Evolutionary conservation across 2,329 filamentous ascomycete species (phyloP).

Genomic region (Penicillium sp.): DNA sequence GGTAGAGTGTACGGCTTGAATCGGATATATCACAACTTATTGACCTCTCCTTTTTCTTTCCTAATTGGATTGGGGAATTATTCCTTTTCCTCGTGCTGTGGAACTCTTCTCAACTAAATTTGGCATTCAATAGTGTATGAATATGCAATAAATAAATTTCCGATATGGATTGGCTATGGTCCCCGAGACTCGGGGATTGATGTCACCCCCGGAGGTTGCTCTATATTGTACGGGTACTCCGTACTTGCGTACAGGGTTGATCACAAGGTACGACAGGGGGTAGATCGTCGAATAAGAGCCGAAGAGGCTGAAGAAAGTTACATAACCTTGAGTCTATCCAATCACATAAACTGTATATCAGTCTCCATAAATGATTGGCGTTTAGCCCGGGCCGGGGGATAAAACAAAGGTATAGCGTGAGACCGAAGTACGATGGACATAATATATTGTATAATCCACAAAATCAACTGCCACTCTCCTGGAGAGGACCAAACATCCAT

Average conservation of each 20-base stretch:
- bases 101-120: neutral
- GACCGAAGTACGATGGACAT: neutral
- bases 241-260: neutral
- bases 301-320: slow-evolving; percentile 7
- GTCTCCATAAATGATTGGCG: neutral
- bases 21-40: slow-evolving; percentile 25
- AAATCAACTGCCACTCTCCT: slow-evolving; percentile 9
- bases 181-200: slow-evolving; percentile 3
- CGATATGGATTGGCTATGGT: slow-evolving; percentile 1
- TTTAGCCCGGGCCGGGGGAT: neutral
- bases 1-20: slow-evolving; percentile 15
- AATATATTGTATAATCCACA: no score
- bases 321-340: neutral
- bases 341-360: neutral
- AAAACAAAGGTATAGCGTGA: neutral
- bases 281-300: neutral
- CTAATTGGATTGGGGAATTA: neutral
- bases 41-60: neutral
- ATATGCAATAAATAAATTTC: slow-evolving; percentile 1
- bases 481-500: neutral
- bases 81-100: slow-evolving; percentile 1
- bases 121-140: slow-evolving; percentile 2
- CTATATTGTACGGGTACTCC: neutral
- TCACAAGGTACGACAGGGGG: neutral
- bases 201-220: neutral